phyloP scores from a whole-genome alignment of 352 stramenopile species.

The Globisporangium barbulae region DNA sequence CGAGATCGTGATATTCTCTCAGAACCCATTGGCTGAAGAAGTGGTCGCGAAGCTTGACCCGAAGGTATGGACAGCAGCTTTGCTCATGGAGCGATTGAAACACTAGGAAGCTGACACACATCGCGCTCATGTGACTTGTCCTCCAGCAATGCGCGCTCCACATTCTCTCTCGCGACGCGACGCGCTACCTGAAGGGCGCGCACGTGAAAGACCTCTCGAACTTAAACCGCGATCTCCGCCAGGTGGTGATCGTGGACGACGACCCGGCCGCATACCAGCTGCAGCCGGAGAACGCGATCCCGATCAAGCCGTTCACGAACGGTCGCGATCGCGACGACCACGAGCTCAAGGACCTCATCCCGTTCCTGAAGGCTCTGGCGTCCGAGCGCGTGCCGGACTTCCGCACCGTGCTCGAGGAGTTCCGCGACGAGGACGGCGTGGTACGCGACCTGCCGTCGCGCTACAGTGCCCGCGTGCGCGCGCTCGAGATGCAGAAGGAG shows the following conservation, averaged over 20 bases:
- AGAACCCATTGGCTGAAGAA: slow-evolving; percentile 81
- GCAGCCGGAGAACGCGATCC: slow-evolving; percentile 83
- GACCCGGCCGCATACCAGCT: slow-evolving; percentile 78
- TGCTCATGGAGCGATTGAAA: background rate
- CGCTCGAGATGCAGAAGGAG: slow-evolving; percentile 79
- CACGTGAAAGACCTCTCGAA: slow-evolving; percentile 84
- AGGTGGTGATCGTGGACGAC: slow-evolving; percentile 85
- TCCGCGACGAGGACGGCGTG: slow-evolving; percentile 79
- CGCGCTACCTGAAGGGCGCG: slow-evolving; percentile 76
- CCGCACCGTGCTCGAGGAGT: slow-evolving; percentile 69
- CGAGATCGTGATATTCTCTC: slow-evolving; percentile 87
- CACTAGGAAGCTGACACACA: background rate
- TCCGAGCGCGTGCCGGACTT: slow-evolving; percentile 78
- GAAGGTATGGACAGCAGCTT: slow-evolving; percentile 34
- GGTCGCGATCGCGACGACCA: slow-evolving; percentile 77
- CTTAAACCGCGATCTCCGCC: slow-evolving; percentile 75
- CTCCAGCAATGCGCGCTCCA: slow-evolving; percentile 71
- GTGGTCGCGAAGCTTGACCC: slow-evolving; percentile 78
- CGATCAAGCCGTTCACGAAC: slow-evolving; percentile 73
- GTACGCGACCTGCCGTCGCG: slow-evolving; percentile 74
- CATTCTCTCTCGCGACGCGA: slow-evolving; percentile 74
- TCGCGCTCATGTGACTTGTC: background rate
- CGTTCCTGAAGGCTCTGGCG: slow-evolving; percentile 80
- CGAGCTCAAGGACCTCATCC: slow-evolving; percentile 78
- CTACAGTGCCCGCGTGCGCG: slow-evolving; percentile 72